Evolutionary conservation across 176 grass and related monocot species (phyloP).

Genomic region (Phoenix roebelenii): DNA sequence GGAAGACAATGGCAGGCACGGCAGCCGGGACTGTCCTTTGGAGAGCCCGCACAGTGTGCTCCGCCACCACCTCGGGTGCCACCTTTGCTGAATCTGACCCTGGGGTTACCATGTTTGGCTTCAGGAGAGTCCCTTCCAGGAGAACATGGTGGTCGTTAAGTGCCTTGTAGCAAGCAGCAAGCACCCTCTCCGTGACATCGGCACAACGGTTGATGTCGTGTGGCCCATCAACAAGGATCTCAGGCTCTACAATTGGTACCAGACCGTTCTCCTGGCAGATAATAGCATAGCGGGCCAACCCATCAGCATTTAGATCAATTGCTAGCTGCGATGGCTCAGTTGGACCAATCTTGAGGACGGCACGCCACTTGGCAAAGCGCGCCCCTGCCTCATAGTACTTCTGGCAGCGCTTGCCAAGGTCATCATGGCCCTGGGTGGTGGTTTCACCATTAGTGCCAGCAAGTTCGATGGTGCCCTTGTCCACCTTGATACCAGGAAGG

Average conservation of each 20-base stretch:
- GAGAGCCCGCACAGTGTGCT: neutral
- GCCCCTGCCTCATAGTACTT: neutral
- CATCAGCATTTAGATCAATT: slow-evolving; percentile 5
- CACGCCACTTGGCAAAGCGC: slow-evolving; percentile 3
- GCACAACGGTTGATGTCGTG: neutral
- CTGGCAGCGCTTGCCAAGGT: neutral
- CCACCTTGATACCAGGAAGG: slow-evolving; percentile 8
- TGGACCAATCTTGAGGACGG: slow-evolving; percentile 2
- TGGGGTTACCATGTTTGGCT: slow-evolving; percentile 8
- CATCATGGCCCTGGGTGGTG: slow-evolving; percentile 5
- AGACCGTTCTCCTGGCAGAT: slow-evolving; percentile 12
- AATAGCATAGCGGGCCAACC: slow-evolving; percentile 9
- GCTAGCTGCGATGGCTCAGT: slow-evolving; percentile 1
- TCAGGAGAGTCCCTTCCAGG: slow-evolving; percentile 1
- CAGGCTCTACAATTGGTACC: slow-evolving; percentile 2
- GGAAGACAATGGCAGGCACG: slow-evolving; percentile 3
- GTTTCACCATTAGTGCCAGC: slow-evolving; percentile 8
- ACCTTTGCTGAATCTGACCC: slow-evolving; percentile 2
- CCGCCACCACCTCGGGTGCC: slow-evolving; percentile 1
- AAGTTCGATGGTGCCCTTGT: slow-evolving; percentile 10
- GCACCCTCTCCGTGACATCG: slow-evolving; percentile 4
- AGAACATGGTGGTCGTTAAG: slow-evolving; percentile 5
- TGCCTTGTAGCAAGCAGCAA: slow-evolving; percentile 6
- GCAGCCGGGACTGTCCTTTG: slow-evolving; percentile 3
- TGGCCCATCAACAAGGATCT: slow-evolving; percentile 4